phyloP scores from a whole-genome alignment of 2,329 filamentous ascomycete species.

The Piedraia hortae region DNA sequence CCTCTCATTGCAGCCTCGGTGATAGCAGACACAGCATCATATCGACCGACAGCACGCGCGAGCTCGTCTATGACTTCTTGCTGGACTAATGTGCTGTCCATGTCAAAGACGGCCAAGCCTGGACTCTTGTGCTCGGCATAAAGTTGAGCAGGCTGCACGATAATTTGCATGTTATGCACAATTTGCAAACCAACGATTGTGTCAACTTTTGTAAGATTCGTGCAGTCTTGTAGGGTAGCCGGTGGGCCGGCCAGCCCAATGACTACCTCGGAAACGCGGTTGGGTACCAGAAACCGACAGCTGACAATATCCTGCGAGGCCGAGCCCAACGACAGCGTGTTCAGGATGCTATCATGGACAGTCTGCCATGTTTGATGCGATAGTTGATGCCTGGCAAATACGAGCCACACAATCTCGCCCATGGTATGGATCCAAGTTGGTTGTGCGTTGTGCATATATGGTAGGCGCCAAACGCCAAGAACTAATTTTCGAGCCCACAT shows the following conservation, averaged over 20 bases:
- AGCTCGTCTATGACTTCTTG: slow-evolving; percentile 96
- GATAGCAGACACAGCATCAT: slow-evolving; percentile 54
- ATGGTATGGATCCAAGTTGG: too few species aligned
- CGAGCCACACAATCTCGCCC: too few species aligned
- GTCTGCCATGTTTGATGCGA: too few species aligned
- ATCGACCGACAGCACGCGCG: slow-evolving; percentile 44
- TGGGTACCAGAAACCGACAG: slow-evolving; percentile 1
- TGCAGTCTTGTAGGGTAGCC: slow-evolving; percentile 1
- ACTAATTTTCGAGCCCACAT: too few species aligned
- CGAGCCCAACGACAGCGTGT: too few species aligned
- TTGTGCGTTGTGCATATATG: too few species aligned
- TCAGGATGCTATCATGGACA: too few species aligned
- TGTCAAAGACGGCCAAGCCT: slow-evolving; percentile 80
- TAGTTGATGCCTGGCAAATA: too few species aligned
- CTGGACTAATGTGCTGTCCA: slow-evolving; percentile 92
- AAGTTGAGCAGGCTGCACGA: slow-evolving; percentile 6
- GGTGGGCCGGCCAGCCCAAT: background rate
- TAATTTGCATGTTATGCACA: slow-evolving; percentile 3
- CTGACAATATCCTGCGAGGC: background rate
- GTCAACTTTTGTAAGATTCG: background rate
- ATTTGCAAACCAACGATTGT: slow-evolving; percentile 1
- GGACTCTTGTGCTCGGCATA: slow-evolving; percentile 6
- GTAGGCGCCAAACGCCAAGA: too few species aligned
- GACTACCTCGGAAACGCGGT: background rate
- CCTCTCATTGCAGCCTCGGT: slow-evolving; percentile 88